Base-by-base conservation (phyloP, 2,329 filamentous ascomycete genomes). In the Xylaria sp. region DNA sequence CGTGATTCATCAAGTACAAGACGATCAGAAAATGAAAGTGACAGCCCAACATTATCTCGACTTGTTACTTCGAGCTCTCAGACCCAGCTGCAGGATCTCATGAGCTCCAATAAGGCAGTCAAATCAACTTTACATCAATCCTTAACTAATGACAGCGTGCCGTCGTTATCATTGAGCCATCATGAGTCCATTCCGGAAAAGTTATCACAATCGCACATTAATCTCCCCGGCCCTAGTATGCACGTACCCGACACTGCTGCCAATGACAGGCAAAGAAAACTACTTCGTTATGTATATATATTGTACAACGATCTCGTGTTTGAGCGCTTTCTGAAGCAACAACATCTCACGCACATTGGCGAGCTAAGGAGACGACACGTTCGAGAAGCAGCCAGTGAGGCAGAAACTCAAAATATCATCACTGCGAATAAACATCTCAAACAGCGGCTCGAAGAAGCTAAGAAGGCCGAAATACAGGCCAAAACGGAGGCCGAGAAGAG, bases 271-370 rank as follows among this genome's bases (percentile, higher is more conserved):
- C 73, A 74, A 34, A 82, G 86, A 1, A 88, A 89, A 72, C 81
- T 96, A 3, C 90, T 93, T 73, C 87, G 91, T 51, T 91, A 94
- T 74, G 87, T 94, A n/a, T 87, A 94, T 63, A 82, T 94, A 1
- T 80, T 96, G 12, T 89, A 91, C 54, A 96, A 94, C 70, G 92
- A 96, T 74, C 84, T 96, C 52, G 92, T 92, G 72, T 96, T 95
- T 76, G 93, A 96, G 78, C 87, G 92, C 32, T 95, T 94, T 79
- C 86, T 95, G 75, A 95, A 94, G 77, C 89, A 94, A 72, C 93
- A 96, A 76, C 93, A 95, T 78, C 88, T 94, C 73, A 88, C 90
- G 1, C 92, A 95, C 68, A 94, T 96, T 76, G 92, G 92, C 0
- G 91, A 93, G 75, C 81, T 96, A 51, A 90, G 92, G 73, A 86